A percentile compares a stretch with the other conserved stretches of the same genome.
Conservation (phyloP, 2,329 filamentous ascomycete species). For the Escovopsis sp. region DNA sequence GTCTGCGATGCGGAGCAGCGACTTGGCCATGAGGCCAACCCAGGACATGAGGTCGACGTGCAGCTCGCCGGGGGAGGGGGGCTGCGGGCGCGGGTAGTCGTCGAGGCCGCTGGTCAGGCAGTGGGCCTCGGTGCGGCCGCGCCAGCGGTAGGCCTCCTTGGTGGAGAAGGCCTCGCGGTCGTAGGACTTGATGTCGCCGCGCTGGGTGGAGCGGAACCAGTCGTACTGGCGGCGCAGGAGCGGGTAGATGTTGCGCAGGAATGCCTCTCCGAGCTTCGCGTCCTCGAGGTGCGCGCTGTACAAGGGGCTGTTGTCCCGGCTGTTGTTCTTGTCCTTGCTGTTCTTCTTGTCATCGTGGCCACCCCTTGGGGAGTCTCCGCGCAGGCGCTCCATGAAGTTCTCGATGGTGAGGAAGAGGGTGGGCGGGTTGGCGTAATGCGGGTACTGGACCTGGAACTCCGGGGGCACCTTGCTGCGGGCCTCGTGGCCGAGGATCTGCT, state of each 20-base stretch:
- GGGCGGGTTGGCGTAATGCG: conserved; percentile 93
- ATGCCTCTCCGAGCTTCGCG: conserved; percentile 50
- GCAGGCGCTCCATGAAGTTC: conserved; percentile 65
- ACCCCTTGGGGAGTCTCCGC: no score
- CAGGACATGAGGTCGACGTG: conserved; percentile 90
- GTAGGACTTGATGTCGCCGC: conserved; percentile 78
- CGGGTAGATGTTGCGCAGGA: conserved; percentile 67
- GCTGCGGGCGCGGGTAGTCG: conserved; percentile 87
- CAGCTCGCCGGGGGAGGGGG: conserved; percentile 87
- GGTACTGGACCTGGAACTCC: conserved; percentile 92
- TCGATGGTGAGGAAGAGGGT: conserved; percentile 86
- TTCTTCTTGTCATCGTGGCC: conserved; percentile 39
- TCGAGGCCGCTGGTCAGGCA: conserved; percentile 88
- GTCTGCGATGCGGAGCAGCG: conserved; percentile 65
- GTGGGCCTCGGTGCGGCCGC: conserved; percentile 72
- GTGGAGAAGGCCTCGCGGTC: conserved; percentile 75
- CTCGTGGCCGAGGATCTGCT: conserved; percentile 85
- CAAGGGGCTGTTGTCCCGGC: conserved; percentile 28
- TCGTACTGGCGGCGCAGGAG: conserved; percentile 77
- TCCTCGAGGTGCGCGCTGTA: conserved; percentile 53
- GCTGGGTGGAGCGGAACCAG: conserved; percentile 90
- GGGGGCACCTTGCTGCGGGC: conserved; percentile 85
- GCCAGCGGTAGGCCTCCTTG: conserved; percentile 93
- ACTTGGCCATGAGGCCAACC: conserved; percentile 91
- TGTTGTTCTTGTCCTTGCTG: conserved; percentile 26